phyloP scores from a whole-genome alignment of 192 early-diverging fungal species.

The Backusella macrospora region DNA sequence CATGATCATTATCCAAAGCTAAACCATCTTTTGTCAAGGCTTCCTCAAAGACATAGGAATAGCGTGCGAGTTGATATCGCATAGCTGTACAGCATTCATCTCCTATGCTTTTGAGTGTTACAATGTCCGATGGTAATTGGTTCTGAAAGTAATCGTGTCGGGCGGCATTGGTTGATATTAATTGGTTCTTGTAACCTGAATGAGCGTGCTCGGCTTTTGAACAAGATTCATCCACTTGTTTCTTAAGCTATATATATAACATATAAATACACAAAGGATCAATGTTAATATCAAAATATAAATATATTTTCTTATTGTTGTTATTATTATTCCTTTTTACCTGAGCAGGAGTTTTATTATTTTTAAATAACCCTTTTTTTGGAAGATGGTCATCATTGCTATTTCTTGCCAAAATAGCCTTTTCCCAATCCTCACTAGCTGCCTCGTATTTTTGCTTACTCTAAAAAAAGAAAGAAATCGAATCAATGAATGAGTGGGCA shows the following conservation, averaged over 20 bases:
- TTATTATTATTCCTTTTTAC: slow-evolving; percentile 36
- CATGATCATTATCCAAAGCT: slow-evolving; percentile 52
- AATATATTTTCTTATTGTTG: background rate
- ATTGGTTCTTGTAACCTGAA: slow-evolving; percentile 80
- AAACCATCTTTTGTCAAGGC: slow-evolving; percentile 73
- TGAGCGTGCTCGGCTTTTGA: slow-evolving; percentile 81
- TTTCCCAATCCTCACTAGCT: slow-evolving; percentile 87
- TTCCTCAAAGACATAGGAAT: slow-evolving; percentile 79
- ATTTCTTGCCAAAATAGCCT: slow-evolving; percentile 60
- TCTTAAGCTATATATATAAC: slow-evolving; percentile 57
- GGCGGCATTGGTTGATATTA: slow-evolving; percentile 73
- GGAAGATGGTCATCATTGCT: slow-evolving; percentile 39
- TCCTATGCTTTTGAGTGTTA: slow-evolving; percentile 77
- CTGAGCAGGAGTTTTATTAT: slow-evolving; percentile 62
- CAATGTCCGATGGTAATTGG: slow-evolving; percentile 75
- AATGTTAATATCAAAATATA: no score
- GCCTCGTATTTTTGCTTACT: slow-evolving; percentile 79
- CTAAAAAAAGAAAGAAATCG: slow-evolving; percentile 36
- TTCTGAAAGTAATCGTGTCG: slow-evolving; percentile 77
- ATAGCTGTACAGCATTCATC: slow-evolving; percentile 85
- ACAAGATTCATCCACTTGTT: slow-evolving; percentile 86
- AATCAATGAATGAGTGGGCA: background rate
- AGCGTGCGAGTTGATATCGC: slow-evolving; percentile 78
- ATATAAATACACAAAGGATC: background rate
- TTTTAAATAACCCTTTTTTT: slow-evolving; percentile 55